Evolutionary conservation across 441 rosid genomes (phyloP).

Genomic region (Manihot esculenta): DNA sequence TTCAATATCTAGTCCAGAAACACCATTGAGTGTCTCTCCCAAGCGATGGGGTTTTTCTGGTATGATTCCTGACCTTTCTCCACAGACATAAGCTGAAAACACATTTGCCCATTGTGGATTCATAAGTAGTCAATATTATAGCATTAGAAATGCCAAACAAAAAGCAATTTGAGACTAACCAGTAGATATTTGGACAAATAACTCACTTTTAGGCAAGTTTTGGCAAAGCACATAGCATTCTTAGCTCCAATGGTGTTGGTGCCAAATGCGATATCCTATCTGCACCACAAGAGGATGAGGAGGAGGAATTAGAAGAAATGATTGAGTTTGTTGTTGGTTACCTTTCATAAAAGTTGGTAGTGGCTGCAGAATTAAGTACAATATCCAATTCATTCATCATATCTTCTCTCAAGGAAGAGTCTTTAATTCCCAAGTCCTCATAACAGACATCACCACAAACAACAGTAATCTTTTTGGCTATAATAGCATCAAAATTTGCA

Average conservation of each 20-base stretch:
- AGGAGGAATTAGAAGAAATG: too few relatives aligned
- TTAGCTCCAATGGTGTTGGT: conserved; percentile 79
- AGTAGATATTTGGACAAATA: conserved; percentile 86
- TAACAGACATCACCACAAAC: conserved; percentile 33
- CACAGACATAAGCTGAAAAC: conserved; percentile 66
- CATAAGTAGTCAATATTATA: too few relatives aligned
- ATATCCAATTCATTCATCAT: conserved; percentile 27
- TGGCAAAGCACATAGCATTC: conserved; percentile 59
- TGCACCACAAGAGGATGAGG: conserved; percentile 10
- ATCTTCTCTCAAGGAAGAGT: conserved; percentile 22
- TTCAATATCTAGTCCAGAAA: conserved; percentile 44
- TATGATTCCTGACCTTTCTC: conserved; percentile 61
- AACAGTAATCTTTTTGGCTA: conserved; percentile 19
- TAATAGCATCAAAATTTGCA: not conserved
- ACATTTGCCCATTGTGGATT: not conserved
- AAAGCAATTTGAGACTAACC: conserved; percentile 33
- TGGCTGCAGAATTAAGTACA: conserved; percentile 38
- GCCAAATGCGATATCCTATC: conserved; percentile 76
- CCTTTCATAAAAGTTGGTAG: not conserved
- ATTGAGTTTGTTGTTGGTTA: not conserved
- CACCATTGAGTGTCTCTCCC: conserved; percentile 59
- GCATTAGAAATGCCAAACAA: too few relatives aligned
- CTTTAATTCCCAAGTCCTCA: conserved; percentile 32
- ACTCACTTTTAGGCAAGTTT: conserved; percentile 50
- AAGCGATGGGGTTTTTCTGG: conserved; percentile 43